Evolutionary conservation across 1,284 basidiomycete species (phyloP).

Genomic region (Fomitopsis schrenkii): DNA sequence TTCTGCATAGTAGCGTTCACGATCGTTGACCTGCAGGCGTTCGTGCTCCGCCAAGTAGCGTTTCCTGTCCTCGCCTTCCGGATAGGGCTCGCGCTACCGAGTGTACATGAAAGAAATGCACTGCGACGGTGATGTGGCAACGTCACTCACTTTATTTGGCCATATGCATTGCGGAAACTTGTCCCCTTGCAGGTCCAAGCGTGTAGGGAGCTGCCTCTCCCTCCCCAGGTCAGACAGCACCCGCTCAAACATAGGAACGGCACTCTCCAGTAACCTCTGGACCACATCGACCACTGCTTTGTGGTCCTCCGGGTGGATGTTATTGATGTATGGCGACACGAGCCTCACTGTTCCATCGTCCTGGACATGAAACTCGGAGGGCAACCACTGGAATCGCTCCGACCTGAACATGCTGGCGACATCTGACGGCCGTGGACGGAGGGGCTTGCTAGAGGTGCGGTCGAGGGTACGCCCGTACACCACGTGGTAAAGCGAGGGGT

Average conservation of each 20-base stretch:
- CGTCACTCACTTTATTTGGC: background rate
- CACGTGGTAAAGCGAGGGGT: background rate
- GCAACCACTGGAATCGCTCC: constrained; percentile 7
- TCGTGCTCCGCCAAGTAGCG: background rate
- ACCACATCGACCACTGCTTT: background rate
- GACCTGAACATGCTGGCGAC: background rate
- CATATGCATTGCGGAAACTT: background rate
- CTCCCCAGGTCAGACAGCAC: background rate
- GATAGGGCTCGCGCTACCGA: background rate
- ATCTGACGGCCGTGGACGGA: background rate
- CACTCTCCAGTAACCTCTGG: background rate
- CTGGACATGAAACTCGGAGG: constrained; percentile 6
- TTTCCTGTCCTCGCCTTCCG: background rate
- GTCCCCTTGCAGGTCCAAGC: background rate
- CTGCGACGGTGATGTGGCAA: background rate
- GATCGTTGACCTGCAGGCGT: background rate
- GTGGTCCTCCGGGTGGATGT: background rate
- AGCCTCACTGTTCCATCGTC: background rate
- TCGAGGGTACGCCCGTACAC: background rate
- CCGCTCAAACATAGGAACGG: background rate
- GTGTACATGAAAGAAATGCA: background rate
- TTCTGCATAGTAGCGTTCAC: background rate
- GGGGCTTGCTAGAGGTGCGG: background rate
- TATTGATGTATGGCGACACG: background rate
- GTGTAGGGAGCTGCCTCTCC: background rate